Evolutionary conservation across 2,329 filamentous ascomycete genomes (phyloP).

Genomic region (Diaporthe capsici): DNA sequence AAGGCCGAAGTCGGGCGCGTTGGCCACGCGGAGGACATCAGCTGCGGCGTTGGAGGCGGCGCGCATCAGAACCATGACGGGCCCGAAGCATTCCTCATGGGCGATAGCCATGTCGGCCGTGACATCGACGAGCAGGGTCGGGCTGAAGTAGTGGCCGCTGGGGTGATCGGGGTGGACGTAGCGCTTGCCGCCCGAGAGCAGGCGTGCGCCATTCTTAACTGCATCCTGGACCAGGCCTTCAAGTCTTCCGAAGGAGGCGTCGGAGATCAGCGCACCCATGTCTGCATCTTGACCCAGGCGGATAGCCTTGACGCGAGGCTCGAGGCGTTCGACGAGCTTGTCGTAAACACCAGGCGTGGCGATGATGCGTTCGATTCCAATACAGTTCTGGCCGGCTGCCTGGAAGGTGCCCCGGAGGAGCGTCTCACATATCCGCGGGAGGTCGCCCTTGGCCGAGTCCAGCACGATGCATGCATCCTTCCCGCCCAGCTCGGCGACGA

Average conservation of each 20-base stretch:
- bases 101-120: conserved; percentile 89
- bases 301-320: conserved; percentile 80
- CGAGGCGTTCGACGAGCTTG: conserved; percentile 77
- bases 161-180: conserved; percentile 80
- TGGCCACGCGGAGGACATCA: conserved; percentile 83
- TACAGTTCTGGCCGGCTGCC: conserved; percentile 96
- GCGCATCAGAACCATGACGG: conserved; percentile 88
- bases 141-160: conserved; percentile 90
- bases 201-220: conserved; percentile 81
- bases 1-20: conserved; percentile 87
- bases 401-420: conserved; percentile 95
- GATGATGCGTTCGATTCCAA: conserved; percentile 95
- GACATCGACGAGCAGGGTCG: conserved; percentile 92
- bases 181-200: conserved; percentile 84
- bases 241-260: conserved; percentile 79
- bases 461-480: conserved; percentile 95
- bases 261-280: conserved; percentile 91
- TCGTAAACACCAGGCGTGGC: conserved; percentile 84
- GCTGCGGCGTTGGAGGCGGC: conserved; percentile 70
- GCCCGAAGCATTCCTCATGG: conserved; percentile 92
- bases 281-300: conserved; percentile 85
- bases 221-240: conserved; percentile 85
- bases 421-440: conserved; percentile 82
- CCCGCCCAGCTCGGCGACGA: conserved; percentile 92
- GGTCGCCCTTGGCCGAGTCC: conserved; percentile 77